Percentiles rank a stretch among this genome's conserved stretches.
Conservation (phyloP, 371 early-diverging fungal species). For the Mucor mucedo region DNA sequence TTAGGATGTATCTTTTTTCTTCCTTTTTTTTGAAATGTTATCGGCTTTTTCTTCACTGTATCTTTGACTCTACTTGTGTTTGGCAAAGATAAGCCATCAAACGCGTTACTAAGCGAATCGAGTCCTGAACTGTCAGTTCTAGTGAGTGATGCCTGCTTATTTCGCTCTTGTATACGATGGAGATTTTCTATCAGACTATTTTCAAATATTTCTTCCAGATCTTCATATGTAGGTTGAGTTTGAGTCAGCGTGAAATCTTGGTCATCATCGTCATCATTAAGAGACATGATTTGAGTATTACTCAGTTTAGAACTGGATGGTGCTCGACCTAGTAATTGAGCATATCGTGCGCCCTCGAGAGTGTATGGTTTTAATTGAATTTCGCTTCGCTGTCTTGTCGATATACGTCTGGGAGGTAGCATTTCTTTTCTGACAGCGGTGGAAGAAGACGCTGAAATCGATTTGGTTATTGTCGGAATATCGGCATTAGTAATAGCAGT, state of each 20-base stretch:
- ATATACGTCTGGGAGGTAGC: neutral
- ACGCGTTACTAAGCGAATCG: neutral
- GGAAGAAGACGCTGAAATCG: too few relatives aligned
- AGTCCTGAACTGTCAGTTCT: too few relatives aligned
- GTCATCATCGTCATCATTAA: neutral
- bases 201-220: neutral
- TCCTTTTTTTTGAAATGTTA: slow-evolving; percentile 5
- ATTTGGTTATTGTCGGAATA: too few relatives aligned
- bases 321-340: neutral
- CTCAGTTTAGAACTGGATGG: neutral
- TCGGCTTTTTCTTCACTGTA: neutral
- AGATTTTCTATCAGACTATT: too few relatives aligned
- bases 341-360: neutral
- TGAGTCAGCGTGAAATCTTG: slow-evolving; percentile 1
- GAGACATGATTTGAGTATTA: neutral
- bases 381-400: neutral
- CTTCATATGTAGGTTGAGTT: slow-evolving; percentile 2
- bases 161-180: neutral
- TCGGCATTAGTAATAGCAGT: too few relatives aligned
- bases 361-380: neutral
- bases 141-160: neutral
- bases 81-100: neutral
- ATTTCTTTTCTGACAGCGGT: too few relatives aligned
- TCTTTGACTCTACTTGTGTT: neutral
- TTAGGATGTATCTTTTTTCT: neutral